phyloP scores from a whole-genome alignment of 1,284 basidiomycete genomes.

The Phylloporus gajari region DNA sequence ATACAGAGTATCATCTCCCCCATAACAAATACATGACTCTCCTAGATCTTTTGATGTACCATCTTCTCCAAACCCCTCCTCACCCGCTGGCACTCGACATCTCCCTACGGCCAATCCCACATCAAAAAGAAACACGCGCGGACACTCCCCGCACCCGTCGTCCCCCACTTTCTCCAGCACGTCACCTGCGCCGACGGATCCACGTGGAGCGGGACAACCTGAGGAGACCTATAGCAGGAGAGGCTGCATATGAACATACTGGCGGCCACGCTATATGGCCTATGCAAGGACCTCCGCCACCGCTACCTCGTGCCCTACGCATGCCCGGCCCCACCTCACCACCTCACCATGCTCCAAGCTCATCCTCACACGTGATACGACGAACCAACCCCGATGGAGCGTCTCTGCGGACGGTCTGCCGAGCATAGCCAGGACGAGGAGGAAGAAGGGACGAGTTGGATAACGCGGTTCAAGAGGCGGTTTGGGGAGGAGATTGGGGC shows the following conservation, averaged over 20 bases:
- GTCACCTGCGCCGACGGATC: constrained; percentile 89
- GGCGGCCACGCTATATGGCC: too few relatives aligned
- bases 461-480: constrained; percentile 81
- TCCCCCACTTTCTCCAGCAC: constrained; percentile 84
- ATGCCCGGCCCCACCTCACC: constrained; percentile 59
- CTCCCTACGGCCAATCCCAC: constrained; percentile 81
- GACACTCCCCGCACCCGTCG: constrained; percentile 79
- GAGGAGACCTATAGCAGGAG: too few relatives aligned
- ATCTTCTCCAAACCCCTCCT: too few relatives aligned
- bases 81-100: constrained; percentile 64
- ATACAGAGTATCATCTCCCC: too few relatives aligned
- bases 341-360: constrained; percentile 83
- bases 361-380: constrained; percentile 83
- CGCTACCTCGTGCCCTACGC: too few relatives aligned
- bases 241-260: too few relatives aligned
- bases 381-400: constrained; percentile 76
- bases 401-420: constrained; percentile 65
- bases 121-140: constrained; percentile 75
- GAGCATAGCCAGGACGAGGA: constrained; percentile 74
- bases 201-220: constrained; percentile 45
- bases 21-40: too few relatives aligned
- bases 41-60: too few relatives aligned
- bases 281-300: too few relatives aligned
- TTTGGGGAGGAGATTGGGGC: constrained; percentile 71
- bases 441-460: constrained; percentile 73